These are phyloP conservation scores for Aspergillus mulundensis DNA, from an alignment of 495 filamentous ascomycete genomes.

Conservation along the genomic window DNA sequence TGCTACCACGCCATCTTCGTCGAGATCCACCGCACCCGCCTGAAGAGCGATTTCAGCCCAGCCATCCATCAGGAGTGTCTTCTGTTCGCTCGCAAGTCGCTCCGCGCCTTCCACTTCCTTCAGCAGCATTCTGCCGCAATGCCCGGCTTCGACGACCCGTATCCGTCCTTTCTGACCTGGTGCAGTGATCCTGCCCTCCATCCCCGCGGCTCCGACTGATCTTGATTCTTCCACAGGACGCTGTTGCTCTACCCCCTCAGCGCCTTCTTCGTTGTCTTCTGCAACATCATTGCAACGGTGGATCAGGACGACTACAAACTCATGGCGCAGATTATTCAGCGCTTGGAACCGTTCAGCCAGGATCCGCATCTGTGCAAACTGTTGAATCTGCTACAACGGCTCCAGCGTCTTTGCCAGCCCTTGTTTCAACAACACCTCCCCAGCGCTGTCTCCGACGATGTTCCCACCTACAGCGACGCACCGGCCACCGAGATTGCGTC, in stretches of 20 bases:
- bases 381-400: slow-evolving; percentile 17
- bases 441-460: too few species aligned
- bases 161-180: slow-evolving; percentile 30
- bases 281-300: slow-evolving; percentile 26
- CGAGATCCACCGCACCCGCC: slow-evolving; percentile 26
- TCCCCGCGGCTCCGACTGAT: neutral
- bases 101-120: slow-evolving; percentile 25
- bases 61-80: slow-evolving; percentile 25
- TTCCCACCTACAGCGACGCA: too few species aligned
- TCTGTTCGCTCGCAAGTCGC: slow-evolving; percentile 19
- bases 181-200: neutral
- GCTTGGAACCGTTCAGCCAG: slow-evolving; percentile 19
- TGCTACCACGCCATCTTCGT: slow-evolving; percentile 28
- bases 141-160: slow-evolving; percentile 22
- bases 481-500: too few species aligned
- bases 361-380: slow-evolving; percentile 23
- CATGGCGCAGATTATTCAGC: slow-evolving; percentile 21
- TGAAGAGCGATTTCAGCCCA: slow-evolving; percentile 20
- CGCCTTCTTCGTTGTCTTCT: slow-evolving; percentile 33
- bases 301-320: slow-evolving; percentile 26
- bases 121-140: slow-evolving; percentile 15
- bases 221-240: slow-evolving; percentile 19
- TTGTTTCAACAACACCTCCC: slow-evolving; percentile 16
- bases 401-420: slow-evolving; percentile 23
- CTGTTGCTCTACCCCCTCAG: slow-evolving; percentile 26